Evolutionary conservation across 1,139 yeast genomes (phyloP).

Genomic region (Kodamaea ohmeri): DNA sequence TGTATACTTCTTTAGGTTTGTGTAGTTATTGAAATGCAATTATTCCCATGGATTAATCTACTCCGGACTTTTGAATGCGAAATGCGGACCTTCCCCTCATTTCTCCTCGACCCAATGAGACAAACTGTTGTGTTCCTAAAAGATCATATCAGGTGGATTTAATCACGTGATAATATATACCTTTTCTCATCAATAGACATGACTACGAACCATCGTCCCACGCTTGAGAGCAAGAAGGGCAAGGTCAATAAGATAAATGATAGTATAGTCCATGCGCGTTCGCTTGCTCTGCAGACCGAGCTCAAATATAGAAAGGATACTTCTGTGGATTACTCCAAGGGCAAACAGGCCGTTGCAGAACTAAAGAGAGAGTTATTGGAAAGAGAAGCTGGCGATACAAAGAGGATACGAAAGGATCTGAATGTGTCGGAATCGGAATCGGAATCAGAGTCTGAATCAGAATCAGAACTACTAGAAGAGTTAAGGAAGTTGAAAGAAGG

Average conservation of each 20-base stretch:
- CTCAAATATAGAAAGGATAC: conserved; percentile 57
- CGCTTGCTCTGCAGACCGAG: conserved; percentile 66
- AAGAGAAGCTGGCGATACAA: conserved; percentile 16
- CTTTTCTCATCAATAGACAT: conserved; percentile 28
- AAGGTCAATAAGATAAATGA: conserved; percentile 41
- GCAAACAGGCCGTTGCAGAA: conserved; percentile 17
- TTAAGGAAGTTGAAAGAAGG: conserved; percentile 11
- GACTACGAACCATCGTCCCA: conserved; percentile 92
- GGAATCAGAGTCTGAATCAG: conserved; percentile 7
- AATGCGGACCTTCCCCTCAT: too few relatives aligned
- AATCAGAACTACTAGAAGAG: conserved; percentile 14
- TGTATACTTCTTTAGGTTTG: too few relatives aligned
- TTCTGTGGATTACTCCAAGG: conserved; percentile 12
- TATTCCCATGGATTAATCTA: too few relatives aligned
- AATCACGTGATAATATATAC: not conserved
- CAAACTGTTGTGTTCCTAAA: too few relatives aligned
- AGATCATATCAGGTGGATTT: not conserved
- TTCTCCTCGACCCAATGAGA: too few relatives aligned
- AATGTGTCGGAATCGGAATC: conserved; percentile 1
- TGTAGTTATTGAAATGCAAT: too few relatives aligned
- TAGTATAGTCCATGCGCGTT: conserved; percentile 62
- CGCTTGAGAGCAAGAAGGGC: conserved; percentile 84
- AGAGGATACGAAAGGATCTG: conserved; percentile 1
- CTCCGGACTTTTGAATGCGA: too few relatives aligned
- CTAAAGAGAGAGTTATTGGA: conserved; percentile 23